A percentile compares a stretch with the other conserved stretches of the same genome.
Evolutionary conservation across 2,329 filamentous ascomycete species (phyloP).

Genomic region (Paecilomyces formosus): DNA sequence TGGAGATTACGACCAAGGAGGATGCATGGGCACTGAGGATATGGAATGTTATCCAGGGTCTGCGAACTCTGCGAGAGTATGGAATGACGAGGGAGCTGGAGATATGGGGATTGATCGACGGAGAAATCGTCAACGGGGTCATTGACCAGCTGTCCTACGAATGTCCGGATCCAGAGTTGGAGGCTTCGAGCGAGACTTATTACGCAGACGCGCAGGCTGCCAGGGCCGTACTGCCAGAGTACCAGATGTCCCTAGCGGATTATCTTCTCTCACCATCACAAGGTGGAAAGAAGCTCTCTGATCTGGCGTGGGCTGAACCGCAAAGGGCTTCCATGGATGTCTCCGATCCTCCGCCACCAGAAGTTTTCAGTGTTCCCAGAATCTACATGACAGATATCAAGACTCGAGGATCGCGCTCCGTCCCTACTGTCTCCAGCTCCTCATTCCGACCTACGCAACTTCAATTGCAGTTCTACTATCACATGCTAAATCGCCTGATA

Average conservation of each 20-base stretch:
- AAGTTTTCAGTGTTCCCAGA: conserved; percentile 21
- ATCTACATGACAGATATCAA: conserved; percentile 87
- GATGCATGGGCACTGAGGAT: conserved; percentile 75
- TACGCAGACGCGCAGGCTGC: conserved; percentile 30
- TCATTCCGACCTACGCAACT: conserved; percentile 69
- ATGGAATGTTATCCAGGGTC: conserved; percentile 85
- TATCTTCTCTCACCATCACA: conserved; percentile 33
- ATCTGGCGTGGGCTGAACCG: conserved; percentile 16
- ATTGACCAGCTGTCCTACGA: conserved; percentile 79
- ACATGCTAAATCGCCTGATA: conserved; percentile 65
- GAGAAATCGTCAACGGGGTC: conserved; percentile 76
- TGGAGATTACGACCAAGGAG: conserved; percentile 67
- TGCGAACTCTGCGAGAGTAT: conserved; percentile 63
- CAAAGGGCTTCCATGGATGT: conserved; percentile 6
- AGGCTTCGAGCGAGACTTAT: conserved; percentile 48
- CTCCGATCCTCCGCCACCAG: conserved; percentile 2
- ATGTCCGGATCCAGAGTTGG: conserved; percentile 65
- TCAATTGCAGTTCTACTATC: conserved; percentile 85
- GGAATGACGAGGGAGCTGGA: conserved; percentile 70
- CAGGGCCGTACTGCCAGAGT: conserved; percentile 29
- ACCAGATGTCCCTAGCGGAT: conserved; percentile 40
- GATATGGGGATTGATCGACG: conserved; percentile 78
- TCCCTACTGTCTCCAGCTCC: conserved; percentile 53
- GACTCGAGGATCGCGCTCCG: conserved; percentile 57
- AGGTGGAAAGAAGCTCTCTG: conserved; percentile 27